Evolutionary conservation across 2,329 filamentous ascomycete species (phyloP).

Genomic region (Xylogone sp.): DNA sequence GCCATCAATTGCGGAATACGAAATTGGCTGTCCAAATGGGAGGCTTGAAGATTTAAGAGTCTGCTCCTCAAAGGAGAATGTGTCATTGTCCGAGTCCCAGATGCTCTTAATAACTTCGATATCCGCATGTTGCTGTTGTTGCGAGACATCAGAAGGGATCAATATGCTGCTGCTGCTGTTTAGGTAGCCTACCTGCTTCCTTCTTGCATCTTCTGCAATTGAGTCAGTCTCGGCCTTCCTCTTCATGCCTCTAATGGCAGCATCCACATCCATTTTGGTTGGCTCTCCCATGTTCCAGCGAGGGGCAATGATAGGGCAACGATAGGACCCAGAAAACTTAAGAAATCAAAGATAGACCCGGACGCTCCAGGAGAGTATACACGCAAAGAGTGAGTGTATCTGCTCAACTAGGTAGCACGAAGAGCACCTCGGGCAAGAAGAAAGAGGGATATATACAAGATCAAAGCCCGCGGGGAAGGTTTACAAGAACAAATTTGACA

Average conservation of each 20-base stretch:
- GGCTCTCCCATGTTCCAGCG: slow-evolving; percentile 22
- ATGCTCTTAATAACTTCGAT: slow-evolving; percentile 21
- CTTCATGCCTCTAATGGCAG: slow-evolving; percentile 18
- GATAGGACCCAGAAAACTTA: no score
- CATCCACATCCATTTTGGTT: slow-evolving; percentile 20
- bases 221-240: slow-evolving; percentile 21
- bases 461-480: slow-evolving; percentile 12
- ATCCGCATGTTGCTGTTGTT: slow-evolving; percentile 21
- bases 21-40: slow-evolving; percentile 53
- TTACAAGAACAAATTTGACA: slow-evolving; percentile 12
- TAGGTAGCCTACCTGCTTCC: slow-evolving; percentile 10
- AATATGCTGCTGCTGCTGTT: slow-evolving; percentile 5
- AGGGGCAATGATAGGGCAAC: no score
- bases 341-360: no score
- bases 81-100: slow-evolving; percentile 24
- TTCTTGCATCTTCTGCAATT: slow-evolving; percentile 14
- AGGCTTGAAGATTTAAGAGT: slow-evolving; percentile 43
- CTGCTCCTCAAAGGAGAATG: slow-evolving; percentile 18
- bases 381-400: not conserved
- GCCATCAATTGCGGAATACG: slow-evolving; percentile 65
- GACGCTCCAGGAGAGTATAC: not conserved
- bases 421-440: not conserved
- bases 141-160: not conserved
- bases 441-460: slow-evolving; percentile 1
- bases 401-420: not conserved